These are phyloP conservation scores for Chaetoceros muelleri DNA, from an alignment of 108 stramenopile species.

Conservation along the genomic window DNA sequence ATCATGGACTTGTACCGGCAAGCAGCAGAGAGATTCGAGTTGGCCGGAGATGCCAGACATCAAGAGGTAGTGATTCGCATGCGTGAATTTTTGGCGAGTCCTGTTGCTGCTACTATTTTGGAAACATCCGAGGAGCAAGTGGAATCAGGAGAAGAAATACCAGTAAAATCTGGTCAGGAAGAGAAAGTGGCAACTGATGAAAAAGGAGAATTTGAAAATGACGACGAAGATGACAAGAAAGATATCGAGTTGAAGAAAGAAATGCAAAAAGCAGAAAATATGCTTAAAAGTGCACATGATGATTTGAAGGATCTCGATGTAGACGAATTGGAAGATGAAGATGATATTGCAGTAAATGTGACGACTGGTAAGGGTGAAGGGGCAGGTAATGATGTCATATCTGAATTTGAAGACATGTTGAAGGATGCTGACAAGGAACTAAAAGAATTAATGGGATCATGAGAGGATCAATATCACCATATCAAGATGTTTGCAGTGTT, in stretches of 20 bases:
- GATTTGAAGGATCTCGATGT: not conserved
- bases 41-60: constrained; percentile 78
- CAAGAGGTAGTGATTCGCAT: constrained; percentile 77
- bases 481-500: too few species aligned
- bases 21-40: constrained; percentile 81
- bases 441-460: constrained; percentile 62
- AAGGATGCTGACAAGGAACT: constrained; percentile 75
- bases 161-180: constrained; percentile 5
- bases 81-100: constrained; percentile 74
- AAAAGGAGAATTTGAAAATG: constrained; percentile 26
- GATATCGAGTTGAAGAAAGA: not conserved
- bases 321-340: not conserved
- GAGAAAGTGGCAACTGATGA: constrained; percentile 10
- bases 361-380: constrained; percentile 5
- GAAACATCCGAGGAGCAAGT: constrained; percentile 44
- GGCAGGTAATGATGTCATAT: constrained; percentile 38
- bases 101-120: constrained; percentile 68
- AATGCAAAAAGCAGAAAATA: constrained; percentile 2
- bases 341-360: not conserved
- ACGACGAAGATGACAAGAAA: constrained; percentile 6
- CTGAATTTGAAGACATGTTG: constrained; percentile 79
- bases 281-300: not conserved
- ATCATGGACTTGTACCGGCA: constrained; percentile 90
- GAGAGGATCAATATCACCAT: too few species aligned
- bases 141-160: not conserved